Conservation (phyloP, 2,329 filamentous ascomycete species). For the Sclerotinia borealis region DNA sequence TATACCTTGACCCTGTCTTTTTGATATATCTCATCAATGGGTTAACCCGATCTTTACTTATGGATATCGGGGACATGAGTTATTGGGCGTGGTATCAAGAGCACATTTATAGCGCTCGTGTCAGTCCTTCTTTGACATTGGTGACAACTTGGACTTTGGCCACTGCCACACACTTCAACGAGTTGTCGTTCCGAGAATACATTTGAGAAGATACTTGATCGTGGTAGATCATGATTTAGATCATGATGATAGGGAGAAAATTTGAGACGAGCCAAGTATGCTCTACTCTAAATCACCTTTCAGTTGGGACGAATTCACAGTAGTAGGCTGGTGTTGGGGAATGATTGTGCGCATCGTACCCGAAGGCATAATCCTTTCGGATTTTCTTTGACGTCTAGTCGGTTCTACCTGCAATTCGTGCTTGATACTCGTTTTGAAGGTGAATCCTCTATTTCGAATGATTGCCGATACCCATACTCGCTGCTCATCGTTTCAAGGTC, state of each 20-base stretch:
- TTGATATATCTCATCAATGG: too few species aligned
- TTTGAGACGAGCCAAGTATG: too few species aligned
- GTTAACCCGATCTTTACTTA: not conserved
- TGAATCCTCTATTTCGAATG: not conserved
- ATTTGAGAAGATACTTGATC: not conserved
- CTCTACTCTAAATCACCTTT: too few species aligned
- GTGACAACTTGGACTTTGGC: not conserved
- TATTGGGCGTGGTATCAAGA: too few species aligned
- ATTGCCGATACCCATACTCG: not conserved
- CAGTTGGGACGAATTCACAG: not conserved
- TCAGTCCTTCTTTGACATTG: not conserved
- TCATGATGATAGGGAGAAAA: too few species aligned
- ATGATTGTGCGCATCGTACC: not conserved
- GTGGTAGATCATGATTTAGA: not conserved
- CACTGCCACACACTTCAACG: not conserved
- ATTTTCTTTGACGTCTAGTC: too few species aligned
- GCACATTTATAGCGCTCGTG: too few species aligned
- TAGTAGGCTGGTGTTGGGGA: not conserved
- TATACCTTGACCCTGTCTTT: not conserved
- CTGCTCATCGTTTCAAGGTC: not conserved
- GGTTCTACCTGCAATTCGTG: too few species aligned
- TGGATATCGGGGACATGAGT: too few species aligned
- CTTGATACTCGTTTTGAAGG: not conserved
- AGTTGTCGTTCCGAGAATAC: too few species aligned
- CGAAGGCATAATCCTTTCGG: too few species aligned